Evolutionary conservation across 2,329 filamentous ascomycete genomes (phyloP).

Genomic region (Fusarium tanahbumbuense): DNA sequence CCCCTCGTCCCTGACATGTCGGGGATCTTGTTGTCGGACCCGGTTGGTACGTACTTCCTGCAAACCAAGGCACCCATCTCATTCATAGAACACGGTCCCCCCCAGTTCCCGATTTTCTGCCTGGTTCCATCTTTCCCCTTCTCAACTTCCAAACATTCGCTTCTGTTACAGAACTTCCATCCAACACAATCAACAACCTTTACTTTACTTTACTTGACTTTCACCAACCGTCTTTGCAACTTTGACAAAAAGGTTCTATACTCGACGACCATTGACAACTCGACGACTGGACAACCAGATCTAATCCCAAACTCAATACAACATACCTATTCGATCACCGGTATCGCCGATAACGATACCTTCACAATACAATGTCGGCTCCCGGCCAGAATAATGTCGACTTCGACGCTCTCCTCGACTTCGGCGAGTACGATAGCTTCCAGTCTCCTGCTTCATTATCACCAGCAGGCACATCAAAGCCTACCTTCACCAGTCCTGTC

Average conservation of each 20-base stretch:
- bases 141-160: constrained; percentile 38
- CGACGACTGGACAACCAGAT: constrained; percentile 8
- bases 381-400: constrained; percentile 61
- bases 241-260: background rate
- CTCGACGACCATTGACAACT: background rate
- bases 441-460: constrained; percentile 69
- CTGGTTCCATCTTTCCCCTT: constrained; percentile 42
- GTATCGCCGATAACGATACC: constrained; percentile 25
- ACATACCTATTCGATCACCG: constrained; percentile 9
- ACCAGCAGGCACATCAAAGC: constrained; percentile 65
- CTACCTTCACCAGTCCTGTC: constrained; percentile 63
- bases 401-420: constrained; percentile 69
- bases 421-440: constrained; percentile 73
- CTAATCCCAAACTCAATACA: background rate
- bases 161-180: constrained; percentile 30
- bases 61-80: constrained; percentile 47
- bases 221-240: constrained; percentile 8
- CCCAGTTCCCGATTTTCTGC: constrained; percentile 47
- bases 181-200: constrained; percentile 24
- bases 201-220: constrained; percentile 5
- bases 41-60: constrained; percentile 31
- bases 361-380: constrained; percentile 52
- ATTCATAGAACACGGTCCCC: constrained; percentile 50
- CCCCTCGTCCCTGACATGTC: constrained; percentile 22
- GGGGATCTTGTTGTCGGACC: constrained; percentile 33